Evolutionary conservation across 352 stramenopile genomes (phyloP).

Genomic region (Globisporangium irregulare): DNA sequence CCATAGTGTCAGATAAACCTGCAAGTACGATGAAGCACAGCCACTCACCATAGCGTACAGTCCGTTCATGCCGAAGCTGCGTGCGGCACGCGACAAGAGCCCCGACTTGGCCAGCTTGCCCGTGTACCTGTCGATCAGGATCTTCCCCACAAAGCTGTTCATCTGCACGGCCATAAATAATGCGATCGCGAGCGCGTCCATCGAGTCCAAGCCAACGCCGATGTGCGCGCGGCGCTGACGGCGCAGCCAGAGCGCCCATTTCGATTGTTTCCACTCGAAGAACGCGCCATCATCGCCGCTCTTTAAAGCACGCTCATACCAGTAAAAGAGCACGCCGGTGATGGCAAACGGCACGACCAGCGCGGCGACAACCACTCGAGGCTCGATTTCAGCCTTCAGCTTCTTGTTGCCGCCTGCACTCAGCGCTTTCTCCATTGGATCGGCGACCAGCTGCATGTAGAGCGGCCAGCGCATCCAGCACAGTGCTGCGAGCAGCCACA

Average conservation of each 20-base stretch:
- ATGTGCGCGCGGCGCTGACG: slow-evolving; percentile 22
- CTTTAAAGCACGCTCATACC: slow-evolving; percentile 19
- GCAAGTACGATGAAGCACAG: background rate
- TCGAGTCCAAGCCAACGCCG: slow-evolving; percentile 34
- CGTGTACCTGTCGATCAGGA: slow-evolving; percentile 59
- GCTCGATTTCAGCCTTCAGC: slow-evolving; percentile 44
- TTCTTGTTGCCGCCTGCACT: slow-evolving; percentile 13
- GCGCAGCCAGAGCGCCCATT: slow-evolving; percentile 26
- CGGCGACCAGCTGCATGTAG: slow-evolving; percentile 30
- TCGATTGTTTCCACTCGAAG: background rate
- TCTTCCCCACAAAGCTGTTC: slow-evolving; percentile 59
- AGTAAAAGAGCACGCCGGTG: slow-evolving; percentile 42
- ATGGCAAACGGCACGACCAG: slow-evolving; percentile 39
- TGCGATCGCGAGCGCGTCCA: slow-evolving; percentile 39
- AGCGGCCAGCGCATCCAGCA: slow-evolving; percentile 54
- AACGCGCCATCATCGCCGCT: background rate
- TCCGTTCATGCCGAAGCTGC: slow-evolving; percentile 71
- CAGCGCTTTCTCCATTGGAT: slow-evolving; percentile 26
- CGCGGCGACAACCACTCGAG: slow-evolving; percentile 32
- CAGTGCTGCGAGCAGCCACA: slow-evolving; percentile 39
- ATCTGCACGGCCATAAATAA: slow-evolving; percentile 56
- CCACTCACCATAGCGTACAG: slow-evolving; percentile 36
- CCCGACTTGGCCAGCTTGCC: slow-evolving; percentile 67
- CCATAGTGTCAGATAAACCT: background rate
- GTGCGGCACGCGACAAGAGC: slow-evolving; percentile 39